Evolutionary conservation across 306 rosid species (phyloP), one percentile per base, ranked within the genome.

Genomic region (Quillaja saponaria): DNA sequence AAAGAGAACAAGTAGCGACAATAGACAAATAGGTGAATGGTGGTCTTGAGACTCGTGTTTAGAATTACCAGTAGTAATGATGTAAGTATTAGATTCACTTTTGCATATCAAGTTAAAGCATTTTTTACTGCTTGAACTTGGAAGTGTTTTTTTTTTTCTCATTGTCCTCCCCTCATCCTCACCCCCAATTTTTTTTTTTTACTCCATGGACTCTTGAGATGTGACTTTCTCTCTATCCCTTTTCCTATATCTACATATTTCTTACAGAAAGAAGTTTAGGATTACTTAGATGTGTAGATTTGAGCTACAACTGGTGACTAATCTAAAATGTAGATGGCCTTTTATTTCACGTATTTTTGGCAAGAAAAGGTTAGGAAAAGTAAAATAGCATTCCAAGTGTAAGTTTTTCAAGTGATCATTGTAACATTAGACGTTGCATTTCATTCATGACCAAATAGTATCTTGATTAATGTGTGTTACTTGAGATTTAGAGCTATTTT

Each of bases 1-100:
- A 92, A 81, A 74, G 95, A 83, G 76, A 92, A 86, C 86, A 75
- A 39, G 71, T 52, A 17, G 91, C 79, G 66, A 89, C 95, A 4
- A 95, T 87, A 55, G 96, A 86, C 69, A 82, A 96, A 76, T 95
- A 92, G 78, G 94, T 87, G 34, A 97, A 89, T 46, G 97, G 84
- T 55, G 97, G 97, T 47, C 91, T 87, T 1, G 99, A 92, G 74
- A 89, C 97, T 34, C 52, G 57, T 70, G 61, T 64, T 73, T 92
- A 68, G 82, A 92, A 63, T 78, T 92, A 61, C 99, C 95, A 2
- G 99, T 95, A 8, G 95, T 92, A 49, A 85, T 92, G 83, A 92
- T 95, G 95, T 89, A 58, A 76, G 99, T 68, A 11, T 60, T 49
- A 14, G 51, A 41, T 79, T 55, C 64, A 61, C 58, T 49, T 21